phyloP scores from a whole-genome alignment of 2,329 filamentous ascomycete genomes.

The Ophiostoma himal-ulmi region DNA sequence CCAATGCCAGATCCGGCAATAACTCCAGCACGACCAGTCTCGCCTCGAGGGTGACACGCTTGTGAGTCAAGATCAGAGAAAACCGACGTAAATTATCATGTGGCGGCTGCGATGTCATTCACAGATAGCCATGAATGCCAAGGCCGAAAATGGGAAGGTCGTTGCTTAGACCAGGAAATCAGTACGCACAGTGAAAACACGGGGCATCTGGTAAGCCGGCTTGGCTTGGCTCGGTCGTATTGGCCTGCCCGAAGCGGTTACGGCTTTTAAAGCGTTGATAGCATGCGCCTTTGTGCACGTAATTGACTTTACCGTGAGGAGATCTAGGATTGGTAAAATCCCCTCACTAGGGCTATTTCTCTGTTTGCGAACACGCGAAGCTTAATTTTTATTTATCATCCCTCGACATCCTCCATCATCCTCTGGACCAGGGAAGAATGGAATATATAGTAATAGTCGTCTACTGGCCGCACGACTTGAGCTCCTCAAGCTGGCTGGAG shows the following conservation, averaged over 20 bases:
- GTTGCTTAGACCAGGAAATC: background rate
- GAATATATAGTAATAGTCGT: no score
- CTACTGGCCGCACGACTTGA: background rate
- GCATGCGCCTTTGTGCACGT: background rate
- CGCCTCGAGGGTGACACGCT: background rate
- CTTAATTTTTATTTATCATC: background rate
- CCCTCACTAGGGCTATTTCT: no score
- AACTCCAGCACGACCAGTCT: background rate
- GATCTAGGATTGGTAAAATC: background rate
- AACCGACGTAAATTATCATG: background rate
- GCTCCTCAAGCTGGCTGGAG: background rate
- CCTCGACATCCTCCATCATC: background rate
- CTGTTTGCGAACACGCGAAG: no score
- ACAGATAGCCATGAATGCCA: background rate
- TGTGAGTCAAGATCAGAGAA: background rate
- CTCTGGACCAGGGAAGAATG: no score
- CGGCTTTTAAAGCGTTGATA: background rate
- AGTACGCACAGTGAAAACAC: background rate
- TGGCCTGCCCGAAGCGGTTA: constrained; percentile 17
- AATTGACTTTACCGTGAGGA: background rate
- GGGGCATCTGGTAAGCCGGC: background rate
- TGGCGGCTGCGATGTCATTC: no score
- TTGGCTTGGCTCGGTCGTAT: background rate
- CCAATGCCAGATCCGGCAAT: background rate
- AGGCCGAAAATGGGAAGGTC: background rate